Base-by-base conservation (phyloP, 2,329 filamentous ascomycete species). In the Thielaviopsis musarum region DNA sequence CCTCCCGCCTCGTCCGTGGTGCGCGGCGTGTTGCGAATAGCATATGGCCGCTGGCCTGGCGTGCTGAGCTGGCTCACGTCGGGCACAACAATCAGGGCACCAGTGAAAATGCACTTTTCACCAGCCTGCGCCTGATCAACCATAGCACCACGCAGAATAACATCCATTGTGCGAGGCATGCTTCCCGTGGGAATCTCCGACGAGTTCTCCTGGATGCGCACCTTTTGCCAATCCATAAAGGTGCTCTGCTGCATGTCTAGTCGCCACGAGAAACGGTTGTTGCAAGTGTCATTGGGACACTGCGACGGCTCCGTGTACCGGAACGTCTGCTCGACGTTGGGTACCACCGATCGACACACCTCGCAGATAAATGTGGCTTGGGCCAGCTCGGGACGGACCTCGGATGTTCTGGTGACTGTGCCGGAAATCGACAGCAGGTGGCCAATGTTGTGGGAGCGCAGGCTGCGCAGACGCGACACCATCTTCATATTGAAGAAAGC, bases 151-250 rank as follows among this genome's bases (percentile, higher is more conserved):
- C 93, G 85, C 38, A 98, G 73, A 65, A 98, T 96, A 51, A 98
- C 87, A 67, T 98, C 93, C 82, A 98, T 93, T 2, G 93, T 98
- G 62, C 93, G 82, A 24, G 93, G 93, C 93, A 98, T 98, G 73
- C 91, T 96, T 59, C 93, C 93, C 0, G 93, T 98, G 0, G 93
- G 93, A 45, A 98, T 98, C 70, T 98, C 93, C 3, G 91, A 91
- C 65, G 90, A 95, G 74, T 97, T 98, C 72, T 98, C 93, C 72
- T 98, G 93, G 63, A 97, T 89, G 63, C 94, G 87, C 24, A 97
- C 90, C 70, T 97, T 97, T 70, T 98, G 93, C 93, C 93, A 98
- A 73, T 98, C 93, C 63, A 98, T 87, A 69, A 98, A 98, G 0
- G 91, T 97, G 70, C 91, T 96, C 70, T 95, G 91, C 52, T 89